Evolutionary conservation across 1,284 basidiomycete genomes (phyloP).

Genomic region (Golubevia pallescens): DNA sequence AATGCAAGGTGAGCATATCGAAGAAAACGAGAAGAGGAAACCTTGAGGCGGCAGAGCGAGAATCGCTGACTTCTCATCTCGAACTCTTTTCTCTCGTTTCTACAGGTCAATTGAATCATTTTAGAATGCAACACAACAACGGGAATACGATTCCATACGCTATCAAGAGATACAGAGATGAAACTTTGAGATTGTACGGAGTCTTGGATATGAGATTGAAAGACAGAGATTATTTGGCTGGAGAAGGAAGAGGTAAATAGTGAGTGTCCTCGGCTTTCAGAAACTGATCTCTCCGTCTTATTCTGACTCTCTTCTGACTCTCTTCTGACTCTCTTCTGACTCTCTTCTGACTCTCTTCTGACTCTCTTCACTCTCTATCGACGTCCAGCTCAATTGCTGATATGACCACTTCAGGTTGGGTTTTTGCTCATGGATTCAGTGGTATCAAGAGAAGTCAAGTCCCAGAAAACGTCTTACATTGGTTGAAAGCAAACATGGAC

Average conservation of each 20-base stretch:
- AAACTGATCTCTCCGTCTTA: too few relatives aligned
- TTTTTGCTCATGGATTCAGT: neutral
- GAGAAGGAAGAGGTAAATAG: slow-evolving; percentile 10
- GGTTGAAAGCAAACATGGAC: neutral
- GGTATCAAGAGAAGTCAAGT: neutral
- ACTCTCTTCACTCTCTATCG: too few relatives aligned
- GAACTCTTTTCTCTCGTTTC: slow-evolving; percentile 9
- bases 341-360: too few relatives aligned
- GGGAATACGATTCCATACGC: slow-evolving; percentile 20
- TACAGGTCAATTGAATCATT: slow-evolving; percentile 20
- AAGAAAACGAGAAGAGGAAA: too few relatives aligned
- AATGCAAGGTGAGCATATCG: slow-evolving; percentile 4
- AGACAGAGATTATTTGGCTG: slow-evolving; percentile 10
- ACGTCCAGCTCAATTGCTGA: neutral
- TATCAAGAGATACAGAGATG: slow-evolving; percentile 23
- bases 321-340: too few relatives aligned
- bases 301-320: too few relatives aligned
- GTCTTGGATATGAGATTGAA: slow-evolving; percentile 22
- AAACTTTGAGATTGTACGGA: slow-evolving; percentile 26
- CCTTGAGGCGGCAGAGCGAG: too few relatives aligned
- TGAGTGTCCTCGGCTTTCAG: neutral
- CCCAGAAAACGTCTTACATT: neutral
- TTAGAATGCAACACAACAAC: slow-evolving; percentile 3
- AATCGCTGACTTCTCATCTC: slow-evolving; percentile 11
- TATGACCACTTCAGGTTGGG: neutral